These are phyloP conservation scores for Aspergillus ochraceus DNA, from an alignment of 2,329 filamentous ascomycete species.

Conservation along the genomic window DNA sequence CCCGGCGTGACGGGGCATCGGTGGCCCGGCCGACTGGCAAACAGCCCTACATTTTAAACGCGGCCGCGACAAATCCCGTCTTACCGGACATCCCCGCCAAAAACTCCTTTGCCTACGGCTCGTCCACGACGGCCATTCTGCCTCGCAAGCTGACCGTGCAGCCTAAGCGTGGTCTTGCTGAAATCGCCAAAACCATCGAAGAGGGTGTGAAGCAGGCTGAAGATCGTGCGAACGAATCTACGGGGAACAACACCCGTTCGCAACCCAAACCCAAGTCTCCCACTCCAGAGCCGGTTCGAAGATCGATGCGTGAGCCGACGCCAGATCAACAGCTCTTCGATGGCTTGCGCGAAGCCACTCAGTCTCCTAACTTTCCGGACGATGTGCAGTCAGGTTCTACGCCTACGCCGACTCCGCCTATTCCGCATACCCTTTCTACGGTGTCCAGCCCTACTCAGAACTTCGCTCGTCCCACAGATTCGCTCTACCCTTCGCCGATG, in stretches of 20 bases:
- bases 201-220: constrained; percentile 26
- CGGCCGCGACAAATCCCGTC: constrained; percentile 20
- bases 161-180: constrained; percentile 28
- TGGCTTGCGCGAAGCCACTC: constrained; percentile 28
- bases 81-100: constrained; percentile 40
- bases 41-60: constrained; percentile 19
- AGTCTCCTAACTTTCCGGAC: constrained; percentile 16
- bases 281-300: constrained; percentile 19
- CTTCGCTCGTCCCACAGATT: constrained; percentile 17
- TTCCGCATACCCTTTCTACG: constrained; percentile 34
- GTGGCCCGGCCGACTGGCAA: constrained; percentile 4
- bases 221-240: constrained; percentile 22
- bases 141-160: constrained; percentile 35
- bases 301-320: constrained; percentile 32
- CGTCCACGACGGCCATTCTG: constrained; percentile 34
- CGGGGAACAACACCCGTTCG: constrained; percentile 11
- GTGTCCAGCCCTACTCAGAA: constrained; percentile 30
- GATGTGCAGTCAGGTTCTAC: constrained; percentile 22
- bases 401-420: constrained; percentile 35
- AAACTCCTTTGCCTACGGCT: constrained; percentile 44
- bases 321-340: constrained; percentile 36
- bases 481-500: constrained; percentile 32
- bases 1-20: constrained; percentile 15
- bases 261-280: constrained; percentile 13
- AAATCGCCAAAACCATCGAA: constrained; percentile 38